Percentiles rank a stretch among this genome's conserved stretches.
These are phyloP conservation scores for Chiua virens DNA, from an alignment of 768 basidiomycete species.

Conservation along the genomic window DNA sequence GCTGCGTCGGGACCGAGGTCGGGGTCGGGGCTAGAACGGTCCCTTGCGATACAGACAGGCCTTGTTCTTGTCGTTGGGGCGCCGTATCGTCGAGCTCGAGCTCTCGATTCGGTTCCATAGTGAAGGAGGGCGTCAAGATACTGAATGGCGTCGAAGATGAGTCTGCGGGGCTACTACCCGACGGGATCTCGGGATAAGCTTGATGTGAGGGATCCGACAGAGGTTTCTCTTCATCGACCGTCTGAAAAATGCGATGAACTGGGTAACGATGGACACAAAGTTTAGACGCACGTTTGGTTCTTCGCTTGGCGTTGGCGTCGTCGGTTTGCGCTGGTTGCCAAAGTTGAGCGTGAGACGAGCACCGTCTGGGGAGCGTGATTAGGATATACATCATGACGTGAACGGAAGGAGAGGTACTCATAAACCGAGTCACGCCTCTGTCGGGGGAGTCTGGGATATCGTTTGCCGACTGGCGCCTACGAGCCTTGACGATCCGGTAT, in stretches of 20 bases:
- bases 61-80: background rate
- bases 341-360: slow-evolving; percentile 26
- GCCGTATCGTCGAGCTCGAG: background rate
- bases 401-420: slow-evolving; percentile 19
- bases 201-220: slow-evolving; percentile 5
- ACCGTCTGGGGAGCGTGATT: slow-evolving; percentile 14
- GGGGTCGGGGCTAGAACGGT: background rate
- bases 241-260: slow-evolving; percentile 4
- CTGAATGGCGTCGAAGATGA: slow-evolving; percentile 17
- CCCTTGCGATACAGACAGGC: background rate
- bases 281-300: slow-evolving; percentile 14
- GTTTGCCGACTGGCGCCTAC: slow-evolving; percentile 9
- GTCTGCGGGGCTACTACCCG: slow-evolving; percentile 13
- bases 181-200: slow-evolving; percentile 1
- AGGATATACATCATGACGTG: background rate
- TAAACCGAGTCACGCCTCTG: slow-evolving; percentile 26
- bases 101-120: slow-evolving; percentile 2
- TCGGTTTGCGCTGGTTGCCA: slow-evolving; percentile 3
- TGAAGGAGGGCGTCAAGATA: slow-evolving; percentile 14
- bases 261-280: background rate
- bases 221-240: slow-evolving; percentile 17
- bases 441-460: slow-evolving; percentile 21
- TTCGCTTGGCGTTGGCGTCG: background rate
- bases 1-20: background rate
- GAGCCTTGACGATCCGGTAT: slow-evolving; percentile 25